Conservation (phyloP, 2,329 filamentous ascomycete genomes). For the Cladophialophora carrionii region DNA sequence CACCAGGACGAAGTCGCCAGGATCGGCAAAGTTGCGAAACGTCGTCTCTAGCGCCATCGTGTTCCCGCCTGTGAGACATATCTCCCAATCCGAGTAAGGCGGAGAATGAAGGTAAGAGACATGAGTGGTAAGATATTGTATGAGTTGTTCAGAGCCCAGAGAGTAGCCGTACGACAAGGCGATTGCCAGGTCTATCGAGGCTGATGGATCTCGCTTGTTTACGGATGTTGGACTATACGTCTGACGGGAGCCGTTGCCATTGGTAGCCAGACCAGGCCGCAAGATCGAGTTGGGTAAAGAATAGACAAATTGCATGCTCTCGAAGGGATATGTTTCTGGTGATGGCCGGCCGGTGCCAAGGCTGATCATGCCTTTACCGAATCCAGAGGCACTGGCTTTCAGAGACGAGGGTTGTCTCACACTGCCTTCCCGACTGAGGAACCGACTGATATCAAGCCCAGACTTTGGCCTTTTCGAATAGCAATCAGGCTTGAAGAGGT, state of each 20-base stretch:
- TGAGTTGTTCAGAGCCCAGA: slow-evolving; percentile 13
- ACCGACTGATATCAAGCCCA: slow-evolving; percentile 3
- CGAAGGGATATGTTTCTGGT: neutral
- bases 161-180: slow-evolving; percentile 13
- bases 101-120: slow-evolving; percentile 6
- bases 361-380: slow-evolving; percentile 11
- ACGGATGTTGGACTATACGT: neutral
- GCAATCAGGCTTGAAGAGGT: neutral
- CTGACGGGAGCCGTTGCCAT: neutral
- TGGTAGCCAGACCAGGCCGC: neutral
- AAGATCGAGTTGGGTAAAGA: neutral
- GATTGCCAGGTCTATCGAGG: slow-evolving; percentile 9
- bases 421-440: slow-evolving; percentile 10
- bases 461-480: neutral
- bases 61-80: neutral
- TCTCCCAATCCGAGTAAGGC: neutral
- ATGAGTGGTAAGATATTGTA: slow-evolving; percentile 13
- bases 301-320: neutral
- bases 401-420: slow-evolving; percentile 10
- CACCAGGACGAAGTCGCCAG: slow-evolving; percentile 11
- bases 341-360: slow-evolving; percentile 4
- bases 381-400: slow-evolving; percentile 9
- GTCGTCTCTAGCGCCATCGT: neutral
- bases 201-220: neutral
- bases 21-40: slow-evolving; percentile 6